Evolutionary conservation across 352 stramenopile species (phyloP).

Genomic region (Plasmopara halstedii): DNA sequence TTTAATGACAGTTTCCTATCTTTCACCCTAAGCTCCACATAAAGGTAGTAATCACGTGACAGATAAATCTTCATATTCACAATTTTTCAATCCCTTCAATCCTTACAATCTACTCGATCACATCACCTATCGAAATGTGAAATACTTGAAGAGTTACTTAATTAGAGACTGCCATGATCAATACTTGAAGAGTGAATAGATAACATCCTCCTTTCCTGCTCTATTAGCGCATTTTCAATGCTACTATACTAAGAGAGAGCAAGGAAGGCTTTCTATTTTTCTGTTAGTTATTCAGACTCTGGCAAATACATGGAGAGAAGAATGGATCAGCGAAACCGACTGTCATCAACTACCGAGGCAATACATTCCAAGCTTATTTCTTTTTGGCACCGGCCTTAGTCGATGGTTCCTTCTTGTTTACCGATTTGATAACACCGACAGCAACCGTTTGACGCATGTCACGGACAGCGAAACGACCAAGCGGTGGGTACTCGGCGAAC

Average conservation of each 20-base stretch:
- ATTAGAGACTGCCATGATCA: too few relatives aligned
- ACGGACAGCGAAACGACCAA: conserved; percentile 94
- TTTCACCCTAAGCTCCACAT: too few relatives aligned
- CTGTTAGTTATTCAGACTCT: conserved; percentile 30
- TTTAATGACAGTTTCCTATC: too few relatives aligned
- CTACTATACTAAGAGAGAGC: conserved; percentile 16
- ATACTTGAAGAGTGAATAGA: too few relatives aligned
- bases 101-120: too few relatives aligned
- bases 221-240: too few relatives aligned
- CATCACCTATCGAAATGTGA: too few relatives aligned
- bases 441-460: conserved; percentile 96
- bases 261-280: conserved; percentile 36
- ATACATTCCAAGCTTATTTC: conserved; percentile 27
- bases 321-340: conserved; percentile 14
- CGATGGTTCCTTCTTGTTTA: conserved; percentile 74
- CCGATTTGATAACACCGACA: conserved; percentile 95
- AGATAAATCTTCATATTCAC: too few relatives aligned
- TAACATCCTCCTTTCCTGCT: too few relatives aligned
- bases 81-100: too few relatives aligned
- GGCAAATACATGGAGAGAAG: conserved; percentile 21
- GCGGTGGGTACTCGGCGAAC: conserved; percentile 94
- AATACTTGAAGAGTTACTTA: too few relatives aligned
- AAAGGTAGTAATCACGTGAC: too few relatives aligned
- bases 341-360: conserved; percentile 14
- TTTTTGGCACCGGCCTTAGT: conserved; percentile 34